These are phyloP conservation scores for Diplodia intermedia DNA, from an alignment of 2,329 filamentous ascomycete genomes.

Conservation along the genomic window DNA sequence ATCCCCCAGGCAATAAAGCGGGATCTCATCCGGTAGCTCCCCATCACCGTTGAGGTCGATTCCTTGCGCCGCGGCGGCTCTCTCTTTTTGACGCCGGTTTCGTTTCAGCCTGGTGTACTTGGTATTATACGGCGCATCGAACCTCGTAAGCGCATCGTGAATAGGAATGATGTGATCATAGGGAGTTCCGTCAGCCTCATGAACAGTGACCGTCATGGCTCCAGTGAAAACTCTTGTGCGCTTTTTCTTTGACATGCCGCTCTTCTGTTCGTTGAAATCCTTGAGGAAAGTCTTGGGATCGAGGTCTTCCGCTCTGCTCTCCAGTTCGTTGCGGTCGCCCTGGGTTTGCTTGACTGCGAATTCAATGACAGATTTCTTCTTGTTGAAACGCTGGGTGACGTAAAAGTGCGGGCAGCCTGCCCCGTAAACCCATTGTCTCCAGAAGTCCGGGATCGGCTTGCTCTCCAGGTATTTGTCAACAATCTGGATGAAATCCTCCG, in stretches of 20 bases:
- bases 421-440: constrained; percentile 89
- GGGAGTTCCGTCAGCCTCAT: constrained; percentile 96
- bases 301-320: constrained; percentile 53
- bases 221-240: constrained; percentile 82
- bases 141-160: constrained; percentile 80
- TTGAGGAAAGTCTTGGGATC: constrained; percentile 80
- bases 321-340: constrained; percentile 38
- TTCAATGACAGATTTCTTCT: constrained; percentile 94
- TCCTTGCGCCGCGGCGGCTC: constrained; percentile 68
- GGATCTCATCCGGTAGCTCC: constrained; percentile 73
- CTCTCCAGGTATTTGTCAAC: constrained; percentile 90
- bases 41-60: constrained; percentile 67
- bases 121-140: constrained; percentile 97
- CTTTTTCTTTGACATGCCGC: constrained; percentile 46
- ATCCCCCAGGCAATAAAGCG: constrained; percentile 91
- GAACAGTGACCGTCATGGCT: constrained; percentile 96
- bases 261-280: constrained; percentile 72
- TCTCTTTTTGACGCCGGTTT: constrained; percentile 81
- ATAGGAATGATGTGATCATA: constrained; percentile 99
- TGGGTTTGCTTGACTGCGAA: constrained; percentile 85
- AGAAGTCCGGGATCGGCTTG: constrained; percentile 63
- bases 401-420: constrained; percentile 88
- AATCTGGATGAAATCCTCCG: constrained; percentile 77
- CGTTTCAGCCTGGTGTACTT: constrained; percentile 98
- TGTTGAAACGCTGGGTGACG: constrained; percentile 91